Conservation (phyloP, 352 stramenopile genomes). For the Halophytophthora polymorphica region DNA sequence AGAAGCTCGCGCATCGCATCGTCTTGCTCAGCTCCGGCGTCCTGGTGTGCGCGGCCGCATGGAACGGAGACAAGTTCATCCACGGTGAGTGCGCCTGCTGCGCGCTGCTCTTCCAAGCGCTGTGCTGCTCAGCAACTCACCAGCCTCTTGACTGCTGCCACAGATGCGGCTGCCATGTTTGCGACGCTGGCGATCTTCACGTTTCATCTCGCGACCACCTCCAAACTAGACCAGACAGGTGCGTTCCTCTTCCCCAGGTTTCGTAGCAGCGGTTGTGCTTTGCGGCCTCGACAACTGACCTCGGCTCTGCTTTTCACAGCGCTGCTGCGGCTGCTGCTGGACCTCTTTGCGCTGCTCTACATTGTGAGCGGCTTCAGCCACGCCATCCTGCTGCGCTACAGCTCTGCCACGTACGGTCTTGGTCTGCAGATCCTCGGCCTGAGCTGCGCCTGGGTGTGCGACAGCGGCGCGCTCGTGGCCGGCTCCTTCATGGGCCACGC, state of each 20-base stretch:
- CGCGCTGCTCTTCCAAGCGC: background rate
- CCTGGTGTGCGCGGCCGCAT: conserved; percentile 31
- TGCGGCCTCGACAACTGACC: background rate
- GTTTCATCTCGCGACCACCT: conserved; percentile 37
- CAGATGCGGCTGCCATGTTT: conserved; percentile 35
- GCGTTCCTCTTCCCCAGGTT: background rate
- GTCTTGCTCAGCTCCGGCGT: conserved; percentile 26
- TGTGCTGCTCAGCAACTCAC: conserved; percentile 4
- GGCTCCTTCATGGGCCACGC: conserved; percentile 48
- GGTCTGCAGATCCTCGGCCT: conserved; percentile 64
- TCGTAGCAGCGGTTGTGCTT: background rate
- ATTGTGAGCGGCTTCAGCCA: conserved; percentile 60
- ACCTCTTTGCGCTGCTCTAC: conserved; percentile 57
- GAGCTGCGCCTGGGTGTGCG: conserved; percentile 62
- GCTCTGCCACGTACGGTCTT: conserved; percentile 37
- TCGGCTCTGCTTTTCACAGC: conserved; percentile 10
- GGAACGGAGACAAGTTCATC: conserved; percentile 30
- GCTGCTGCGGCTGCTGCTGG: conserved; percentile 37
- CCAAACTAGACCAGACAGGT: conserved; percentile 43
- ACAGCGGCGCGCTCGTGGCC: conserved; percentile 57
- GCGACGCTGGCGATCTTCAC: conserved; percentile 26
- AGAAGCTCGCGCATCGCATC: conserved; percentile 19
- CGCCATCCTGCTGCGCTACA: conserved; percentile 57
- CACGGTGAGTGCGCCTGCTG: conserved; percentile 18
- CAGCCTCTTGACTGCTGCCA: conserved; percentile 1